phyloP scores from a whole-genome alignment of 2,329 filamentous ascomycete species.

The Onygenales sp. region DNA sequence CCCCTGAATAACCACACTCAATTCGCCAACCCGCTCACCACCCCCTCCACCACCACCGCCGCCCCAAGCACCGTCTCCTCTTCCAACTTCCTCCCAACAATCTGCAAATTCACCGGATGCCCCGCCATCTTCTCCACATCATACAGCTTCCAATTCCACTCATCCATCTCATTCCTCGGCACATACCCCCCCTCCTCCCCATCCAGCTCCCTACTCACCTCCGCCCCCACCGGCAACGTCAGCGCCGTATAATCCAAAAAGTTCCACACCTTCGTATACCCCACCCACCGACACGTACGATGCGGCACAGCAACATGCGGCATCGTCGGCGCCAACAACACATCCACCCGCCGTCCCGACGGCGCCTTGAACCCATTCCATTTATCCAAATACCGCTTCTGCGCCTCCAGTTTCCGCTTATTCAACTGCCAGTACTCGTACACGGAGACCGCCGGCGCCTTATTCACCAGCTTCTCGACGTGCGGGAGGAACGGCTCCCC shows the following conservation, averaged over 20 bases:
- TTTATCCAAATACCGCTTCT: constrained; percentile 49
- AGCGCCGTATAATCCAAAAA: constrained; percentile 53
- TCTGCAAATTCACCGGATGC: constrained; percentile 45
- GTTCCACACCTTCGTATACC: constrained; percentile 56
- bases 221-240: constrained; percentile 43
- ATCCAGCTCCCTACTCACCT: constrained; percentile 35
- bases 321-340: constrained; percentile 50
- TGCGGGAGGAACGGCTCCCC: constrained; percentile 53
- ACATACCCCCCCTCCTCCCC: constrained; percentile 28
- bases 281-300: constrained; percentile 37
- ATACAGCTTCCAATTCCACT: constrained; percentile 44
- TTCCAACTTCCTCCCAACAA: constrained; percentile 43
- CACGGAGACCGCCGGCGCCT: constrained; percentile 46
- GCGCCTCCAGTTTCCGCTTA: constrained; percentile 43
- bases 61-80: constrained; percentile 47
- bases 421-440: constrained; percentile 62
- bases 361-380: constrained; percentile 43
- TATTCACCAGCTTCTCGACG: constrained; percentile 48
- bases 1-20: not conserved
- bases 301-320: constrained; percentile 47
- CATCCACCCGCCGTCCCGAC: constrained; percentile 43
- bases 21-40: constrained; percentile 4
- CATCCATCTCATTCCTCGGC: constrained; percentile 42
- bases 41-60: constrained; percentile 27
- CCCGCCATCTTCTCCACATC: constrained; percentile 31